Base-by-base conservation (phyloP, 2,329 filamentous ascomycete species). In the Verticillium nonalfalfae region DNA sequence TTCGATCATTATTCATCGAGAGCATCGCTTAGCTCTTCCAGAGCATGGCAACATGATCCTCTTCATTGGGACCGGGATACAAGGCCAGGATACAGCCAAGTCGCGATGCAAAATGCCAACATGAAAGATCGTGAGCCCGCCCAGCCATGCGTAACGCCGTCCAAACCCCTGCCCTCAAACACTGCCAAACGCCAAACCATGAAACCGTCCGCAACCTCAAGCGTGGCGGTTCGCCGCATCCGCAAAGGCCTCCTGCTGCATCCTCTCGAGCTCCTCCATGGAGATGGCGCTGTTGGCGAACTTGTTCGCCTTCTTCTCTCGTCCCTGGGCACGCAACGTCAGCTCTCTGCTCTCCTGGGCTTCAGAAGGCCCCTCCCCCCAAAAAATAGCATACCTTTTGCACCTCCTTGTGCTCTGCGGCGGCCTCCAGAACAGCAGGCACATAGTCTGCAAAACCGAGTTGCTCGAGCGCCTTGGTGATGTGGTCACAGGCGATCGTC, bases 401-500 rank as follows among this genome's bases (percentile, higher is more conserved):
- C 59, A 90, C 88, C 72, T 96, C 93, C 76, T 96, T 97, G 75
- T 97, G 95, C 72, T 96, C 91, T 60, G 89, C 88, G 2, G 93
- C 93, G 10, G 95, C 92, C 67, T 92, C 90, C 61, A 93, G 78
- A 13, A 99, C 91, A 63, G 93, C 90, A 15, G 89, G 86, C 7
- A 99, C 90, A 72, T 98, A 99, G 68, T 97, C 93, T 10, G 88
- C 84, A 74, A 98, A 99, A 1, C 94, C 95, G 21, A 99, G 85
- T 70, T 96, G 91, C 69, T 94, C 90, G 52, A 99, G 84, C 0
- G 95, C 95, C 72, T 94, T 94, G 71, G 94, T 96, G 69, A 99
- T 96, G 78, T 99, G 95, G 71, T 99, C 95, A 75, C 92, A 96
- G 13, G 94, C 94, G 69, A 99, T 99, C 4, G 95, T 99, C 84